Percentiles rank a stretch among this genome's conserved stretches.
Evolutionary conservation across 345 rosid genomes (phyloP).

Genomic region (Rhizophora apiculata): DNA sequence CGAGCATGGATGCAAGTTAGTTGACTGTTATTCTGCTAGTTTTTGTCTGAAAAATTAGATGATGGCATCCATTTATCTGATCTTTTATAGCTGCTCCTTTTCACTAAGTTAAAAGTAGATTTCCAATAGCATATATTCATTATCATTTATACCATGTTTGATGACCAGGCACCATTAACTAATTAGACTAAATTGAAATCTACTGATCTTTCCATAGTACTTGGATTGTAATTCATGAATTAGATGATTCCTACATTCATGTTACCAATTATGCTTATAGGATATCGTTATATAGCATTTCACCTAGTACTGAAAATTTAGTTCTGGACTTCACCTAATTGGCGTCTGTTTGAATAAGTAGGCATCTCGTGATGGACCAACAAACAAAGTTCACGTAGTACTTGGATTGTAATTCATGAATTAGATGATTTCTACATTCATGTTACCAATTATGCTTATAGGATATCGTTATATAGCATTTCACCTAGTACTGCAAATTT

Average conservation of each 20-base stretch:
- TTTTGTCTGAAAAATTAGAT: not conserved
- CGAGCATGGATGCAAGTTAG: constrained; percentile 98
- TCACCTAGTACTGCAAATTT: no score
- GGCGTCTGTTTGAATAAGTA: no score
- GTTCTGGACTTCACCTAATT: no score
- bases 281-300: constrained; percentile 1
- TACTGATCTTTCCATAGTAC: constrained; percentile 2
- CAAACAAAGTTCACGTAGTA: constrained; percentile 64
- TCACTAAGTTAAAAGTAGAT: constrained; percentile 1
- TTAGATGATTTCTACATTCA: not conserved
- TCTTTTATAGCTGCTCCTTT: constrained; percentile 9
- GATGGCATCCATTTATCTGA: not conserved
- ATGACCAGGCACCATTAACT: constrained; percentile 3
- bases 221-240: not conserved
- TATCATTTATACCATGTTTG: constrained; percentile 3
- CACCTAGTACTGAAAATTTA: no score
- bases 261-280: constrained; percentile 4
- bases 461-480: constrained; percentile 2
- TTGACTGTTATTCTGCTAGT: constrained; percentile 10
- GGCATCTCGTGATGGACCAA: no score
- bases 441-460: constrained; percentile 5
- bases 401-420: not conserved
- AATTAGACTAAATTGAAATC: constrained; percentile 1
- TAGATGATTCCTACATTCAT: not conserved
- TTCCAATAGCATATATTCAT: constrained; percentile 7